These are phyloP conservation scores for Orobanche coerulescens DNA, from an alignment of 257 asterid species.

Conservation along the genomic window DNA sequence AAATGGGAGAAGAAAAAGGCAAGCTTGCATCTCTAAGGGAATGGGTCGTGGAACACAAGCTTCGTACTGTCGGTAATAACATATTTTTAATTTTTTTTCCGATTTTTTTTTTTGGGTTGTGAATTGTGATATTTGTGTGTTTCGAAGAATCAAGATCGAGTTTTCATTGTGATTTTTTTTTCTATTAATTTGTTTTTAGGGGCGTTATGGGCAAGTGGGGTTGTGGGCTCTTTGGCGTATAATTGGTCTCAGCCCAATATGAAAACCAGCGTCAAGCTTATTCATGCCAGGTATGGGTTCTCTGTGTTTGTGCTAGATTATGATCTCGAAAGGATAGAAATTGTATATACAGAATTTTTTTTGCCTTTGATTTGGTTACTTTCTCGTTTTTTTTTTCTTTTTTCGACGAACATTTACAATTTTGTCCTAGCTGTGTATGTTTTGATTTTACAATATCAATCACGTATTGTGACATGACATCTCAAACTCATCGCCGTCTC, in stretches of 20 bases:
- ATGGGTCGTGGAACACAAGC: slow-evolving; percentile 85
- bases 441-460: no score
- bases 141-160: slow-evolving; percentile 12
- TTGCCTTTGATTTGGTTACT: neutral
- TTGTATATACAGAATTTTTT: neutral
- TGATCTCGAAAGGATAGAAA: neutral
- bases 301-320: neutral
- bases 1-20: slow-evolving; percentile 53
- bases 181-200: slow-evolving; percentile 23
- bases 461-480: no score
- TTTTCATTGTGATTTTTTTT: neutral
- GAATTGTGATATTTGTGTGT: neutral
- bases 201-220: slow-evolving; percentile 56
- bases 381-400: neutral
- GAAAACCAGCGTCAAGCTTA: slow-evolving; percentile 86
- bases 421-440: neutral
- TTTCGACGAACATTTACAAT: neutral
- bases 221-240: slow-evolving; percentile 78
- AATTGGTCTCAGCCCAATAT: slow-evolving; percentile 91
- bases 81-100: slow-evolving; percentile 13
- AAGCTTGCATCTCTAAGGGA: slow-evolving; percentile 48
- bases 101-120: neutral
- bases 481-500: no score
- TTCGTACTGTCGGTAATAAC: slow-evolving; percentile 59
- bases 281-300: slow-evolving; percentile 66